phyloP scores from a whole-genome alignment of 1,284 basidiomycete genomes.

The Golubevia pallescens region DNA sequence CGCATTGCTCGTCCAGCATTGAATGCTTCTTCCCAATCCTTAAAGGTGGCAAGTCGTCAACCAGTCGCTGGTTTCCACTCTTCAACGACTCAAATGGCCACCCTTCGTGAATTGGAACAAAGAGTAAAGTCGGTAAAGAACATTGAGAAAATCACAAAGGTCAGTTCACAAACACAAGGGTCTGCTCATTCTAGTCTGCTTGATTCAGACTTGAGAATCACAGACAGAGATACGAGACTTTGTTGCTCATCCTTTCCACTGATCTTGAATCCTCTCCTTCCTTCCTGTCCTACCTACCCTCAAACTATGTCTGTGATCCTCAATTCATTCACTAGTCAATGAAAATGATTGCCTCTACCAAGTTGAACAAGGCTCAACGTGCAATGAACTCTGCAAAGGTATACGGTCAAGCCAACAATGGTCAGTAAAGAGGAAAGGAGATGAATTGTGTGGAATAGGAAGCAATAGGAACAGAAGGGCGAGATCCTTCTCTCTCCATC shows the following conservation, averaged over 20 bases:
- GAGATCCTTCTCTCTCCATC: too few species aligned
- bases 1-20: conserved; percentile 43
- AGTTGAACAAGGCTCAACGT: conserved; percentile 84
- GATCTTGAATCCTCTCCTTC: too few species aligned
- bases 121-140: conserved; percentile 94
- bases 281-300: too few species aligned
- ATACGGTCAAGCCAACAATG: conserved; percentile 91
- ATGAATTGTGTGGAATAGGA: too few species aligned
- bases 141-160: conserved; percentile 99
- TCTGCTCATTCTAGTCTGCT: background rate
- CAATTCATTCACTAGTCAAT: too few species aligned
- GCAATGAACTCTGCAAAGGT: conserved; percentile 92
- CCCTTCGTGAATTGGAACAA: conserved; percentile 94
- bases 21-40: conserved; percentile 26
- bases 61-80: conserved; percentile 50
- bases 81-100: conserved; percentile 83
- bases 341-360: conserved; percentile 93
- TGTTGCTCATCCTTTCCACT: background rate
- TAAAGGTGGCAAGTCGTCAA: conserved; percentile 16
- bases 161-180: conserved; percentile 66
- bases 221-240: background rate
- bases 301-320: conserved; percentile 1
- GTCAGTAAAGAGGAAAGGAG: too few species aligned
- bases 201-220: conserved; percentile 2
- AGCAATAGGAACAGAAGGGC: too few species aligned